phyloP scores from a whole-genome alignment of 2,329 filamentous ascomycete species.

The Berkeleyomyces rouxiae region DNA sequence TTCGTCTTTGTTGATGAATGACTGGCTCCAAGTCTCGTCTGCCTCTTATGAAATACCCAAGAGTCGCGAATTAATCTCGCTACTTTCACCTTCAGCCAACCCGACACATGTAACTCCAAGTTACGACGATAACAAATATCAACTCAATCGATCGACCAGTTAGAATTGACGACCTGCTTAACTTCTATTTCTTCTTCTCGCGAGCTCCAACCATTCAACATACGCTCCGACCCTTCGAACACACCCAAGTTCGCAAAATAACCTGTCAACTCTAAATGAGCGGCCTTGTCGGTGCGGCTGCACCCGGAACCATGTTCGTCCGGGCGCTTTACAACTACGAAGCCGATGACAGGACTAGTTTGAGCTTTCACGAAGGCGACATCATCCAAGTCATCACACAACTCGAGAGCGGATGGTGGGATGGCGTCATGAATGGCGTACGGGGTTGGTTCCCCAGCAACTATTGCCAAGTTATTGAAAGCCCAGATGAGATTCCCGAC shows the following conservation, averaged over 20 bases:
- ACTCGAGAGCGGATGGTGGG: constrained; percentile 98
- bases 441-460: constrained; percentile 99
- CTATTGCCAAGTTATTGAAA: constrained; percentile 78
- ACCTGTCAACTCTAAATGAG: constrained; percentile 33
- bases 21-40: background rate
- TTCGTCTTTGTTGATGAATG: background rate
- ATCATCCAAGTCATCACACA: constrained; percentile 98
- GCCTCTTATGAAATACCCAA: background rate
- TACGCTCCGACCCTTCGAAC: constrained; percentile 7
- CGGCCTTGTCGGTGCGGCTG: constrained; percentile 41
- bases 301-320: constrained; percentile 66
- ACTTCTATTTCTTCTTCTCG: background rate
- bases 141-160: no score
- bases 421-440: constrained; percentile 91
- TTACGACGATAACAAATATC: no score
- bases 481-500: constrained; percentile 55
- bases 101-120: background rate
- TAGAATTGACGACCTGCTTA: no score
- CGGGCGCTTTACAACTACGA: constrained; percentile 96
- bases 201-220: background rate
- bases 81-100: background rate
- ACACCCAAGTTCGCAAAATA: constrained; percentile 2
- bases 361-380: constrained; percentile 94
- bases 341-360: constrained; percentile 86
- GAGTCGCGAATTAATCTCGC: background rate